Base-by-base conservation (phyloP, 306 rosid species). In the Citrullus mucosospermus region DNA sequence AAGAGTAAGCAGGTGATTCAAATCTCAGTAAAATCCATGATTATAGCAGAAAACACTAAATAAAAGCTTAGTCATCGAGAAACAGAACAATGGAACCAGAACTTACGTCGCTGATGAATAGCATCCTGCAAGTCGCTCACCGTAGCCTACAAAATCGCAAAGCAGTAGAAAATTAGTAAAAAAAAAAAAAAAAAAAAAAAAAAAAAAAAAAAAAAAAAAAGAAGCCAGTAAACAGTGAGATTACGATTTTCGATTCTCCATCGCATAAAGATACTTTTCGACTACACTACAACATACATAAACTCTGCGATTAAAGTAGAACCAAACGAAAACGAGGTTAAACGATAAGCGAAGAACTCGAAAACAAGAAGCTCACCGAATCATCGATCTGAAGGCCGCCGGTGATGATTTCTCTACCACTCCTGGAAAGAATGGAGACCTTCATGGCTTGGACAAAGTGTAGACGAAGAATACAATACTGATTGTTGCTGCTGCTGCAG, bases 121-220 rank as follows among this genome's bases (percentile, higher is more conserved):
- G 87, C 96, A 83, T 79, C 90, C 83, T 93, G 98, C 79, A 90
- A 89, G 89, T 91, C 96, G 81, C 92, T 89, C 57, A 91, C 96
- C 59, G 91, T 93, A 81, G 92, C 96, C 98, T 93, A 79, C 67
- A 83, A 81, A 80, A 22, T 32, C 61, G 51, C 17, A 51, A 46
- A 48, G 57, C 82, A 60, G 20, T 66, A 71, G 43, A 46, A 46
- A 2, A 46, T 46, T 4, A 3, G 53, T 46, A 43, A 6, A 22
- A 34, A 41, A 6, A 41, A 14, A 46, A 48, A 22, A 0, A 22
- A 22, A 22, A 22, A 22, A 22, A 22, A 22, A 22, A 22, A 22
- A 22, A 22, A 22, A 43, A 6, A 22, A 34, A 41, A 6, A 41
- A 14, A 46, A 48, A 22, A 0, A 22, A 22, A 22, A 22, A 22